These are phyloP conservation scores for Albophoma yamanashiensis DNA, from an alignment of 2,329 filamentous ascomycete genomes.

Conservation along the genomic window DNA sequence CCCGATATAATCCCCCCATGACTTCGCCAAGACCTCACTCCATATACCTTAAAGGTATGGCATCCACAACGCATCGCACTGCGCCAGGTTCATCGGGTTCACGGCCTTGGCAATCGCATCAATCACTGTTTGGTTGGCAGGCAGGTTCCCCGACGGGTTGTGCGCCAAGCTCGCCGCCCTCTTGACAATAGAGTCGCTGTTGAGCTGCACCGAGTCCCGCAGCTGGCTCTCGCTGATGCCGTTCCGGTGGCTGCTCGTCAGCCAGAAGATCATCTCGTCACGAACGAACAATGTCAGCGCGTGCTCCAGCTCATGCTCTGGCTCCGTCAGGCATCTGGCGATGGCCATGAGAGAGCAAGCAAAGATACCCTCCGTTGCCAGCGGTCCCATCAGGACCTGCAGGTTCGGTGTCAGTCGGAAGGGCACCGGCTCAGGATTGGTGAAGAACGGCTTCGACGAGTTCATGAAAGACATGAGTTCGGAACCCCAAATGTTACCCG, in stretches of 20 bases:
- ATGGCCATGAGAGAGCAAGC: constrained; percentile 95
- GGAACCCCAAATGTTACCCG: constrained; percentile 91
- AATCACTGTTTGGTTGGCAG: constrained; percentile 94
- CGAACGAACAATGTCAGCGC: constrained; percentile 90
- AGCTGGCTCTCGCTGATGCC: constrained; percentile 51
- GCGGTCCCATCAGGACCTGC: constrained; percentile 89
- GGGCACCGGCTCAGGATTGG: constrained; percentile 89
- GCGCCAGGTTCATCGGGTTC: constrained; percentile 78
- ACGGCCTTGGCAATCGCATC: constrained; percentile 89
- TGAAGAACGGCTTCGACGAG: constrained; percentile 74
- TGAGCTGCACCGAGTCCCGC: constrained; percentile 69
- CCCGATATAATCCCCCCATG: background rate
- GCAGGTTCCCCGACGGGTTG: constrained; percentile 66
- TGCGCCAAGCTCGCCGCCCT: constrained; percentile 77
- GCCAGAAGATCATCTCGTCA: constrained; percentile 98
- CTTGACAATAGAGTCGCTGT: constrained; percentile 88
- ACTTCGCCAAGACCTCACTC: background rate
- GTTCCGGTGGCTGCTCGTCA: constrained; percentile 63
- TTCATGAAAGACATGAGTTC: constrained; percentile 90
- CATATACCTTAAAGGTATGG: constrained; percentile 59
- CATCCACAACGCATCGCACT: constrained; percentile 95
- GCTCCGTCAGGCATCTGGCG: constrained; percentile 84
- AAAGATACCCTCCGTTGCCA: constrained; percentile 94
- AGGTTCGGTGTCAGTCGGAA: constrained; percentile 96
- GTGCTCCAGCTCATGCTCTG: constrained; percentile 84